Evolutionary conservation across 306 rosid genomes (phyloP).

Genomic region (Rosa multiflora): DNA sequence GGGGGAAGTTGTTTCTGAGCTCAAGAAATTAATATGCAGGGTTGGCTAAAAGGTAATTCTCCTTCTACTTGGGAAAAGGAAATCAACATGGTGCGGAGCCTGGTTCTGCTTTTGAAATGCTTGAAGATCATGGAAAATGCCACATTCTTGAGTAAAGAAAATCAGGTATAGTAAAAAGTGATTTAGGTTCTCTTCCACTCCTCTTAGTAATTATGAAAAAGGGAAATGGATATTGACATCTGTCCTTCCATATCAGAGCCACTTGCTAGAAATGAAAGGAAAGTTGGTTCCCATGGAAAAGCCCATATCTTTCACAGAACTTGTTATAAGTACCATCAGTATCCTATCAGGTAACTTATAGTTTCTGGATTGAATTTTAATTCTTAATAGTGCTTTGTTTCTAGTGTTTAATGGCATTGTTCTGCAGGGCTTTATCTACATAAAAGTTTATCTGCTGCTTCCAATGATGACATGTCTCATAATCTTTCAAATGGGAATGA

Average conservation of each 20-base stretch:
- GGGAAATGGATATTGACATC: slow-evolving; percentile 22
- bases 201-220: not conserved
- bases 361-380: slow-evolving; percentile 18
- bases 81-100: slow-evolving; percentile 45
- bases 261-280: slow-evolving; percentile 84
- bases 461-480: slow-evolving; percentile 25
- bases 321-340: slow-evolving; percentile 65
- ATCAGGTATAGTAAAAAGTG: slow-evolving; percentile 60
- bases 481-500: slow-evolving; percentile 23
- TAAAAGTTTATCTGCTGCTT: slow-evolving; percentile 29
- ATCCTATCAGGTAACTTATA: slow-evolving; percentile 75
- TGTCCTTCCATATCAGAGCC: slow-evolving; percentile 53
- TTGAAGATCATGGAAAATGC: slow-evolving; percentile 99
- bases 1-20: slow-evolving; percentile 16
- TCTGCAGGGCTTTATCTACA: slow-evolving; percentile 44
- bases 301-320: slow-evolving; percentile 56
- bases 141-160: slow-evolving; percentile 80
- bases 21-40: slow-evolving; percentile 44
- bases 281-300: slow-evolving; percentile 40
- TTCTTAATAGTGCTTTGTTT: slow-evolving; percentile 24
- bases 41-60: slow-evolving; percentile 42
- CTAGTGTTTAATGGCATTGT: slow-evolving; percentile 28
- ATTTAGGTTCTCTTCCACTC: not conserved
- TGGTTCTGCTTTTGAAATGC: slow-evolving; percentile 66
- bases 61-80: slow-evolving; percentile 46